These are phyloP conservation scores for Vitis hybrid DNA, from an alignment of 177 flowering plant genomes.

Conservation along the genomic window DNA sequence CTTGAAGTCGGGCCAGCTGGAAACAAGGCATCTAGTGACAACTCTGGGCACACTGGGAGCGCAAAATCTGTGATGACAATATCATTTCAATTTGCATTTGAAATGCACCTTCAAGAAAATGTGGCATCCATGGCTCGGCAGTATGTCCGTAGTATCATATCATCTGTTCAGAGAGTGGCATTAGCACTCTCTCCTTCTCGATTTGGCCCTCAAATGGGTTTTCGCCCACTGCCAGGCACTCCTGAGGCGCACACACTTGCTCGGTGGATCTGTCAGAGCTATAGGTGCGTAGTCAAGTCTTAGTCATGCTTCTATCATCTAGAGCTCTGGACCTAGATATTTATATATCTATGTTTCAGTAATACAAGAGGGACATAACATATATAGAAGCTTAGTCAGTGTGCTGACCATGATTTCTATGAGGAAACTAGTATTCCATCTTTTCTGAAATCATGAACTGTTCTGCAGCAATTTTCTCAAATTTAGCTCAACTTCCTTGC, in stretches of 20 bases:
- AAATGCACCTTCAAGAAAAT: slow-evolving; percentile 48
- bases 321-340: not conserved
- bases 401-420: too few species aligned
- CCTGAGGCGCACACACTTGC: slow-evolving; percentile 56
- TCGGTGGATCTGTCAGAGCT: slow-evolving; percentile 41
- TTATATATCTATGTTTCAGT: too few species aligned
- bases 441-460: too few species aligned
- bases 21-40: slow-evolving; percentile 26
- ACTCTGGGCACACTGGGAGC: slow-evolving; percentile 16
- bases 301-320: not conserved
- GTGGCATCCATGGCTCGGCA: slow-evolving; percentile 59
- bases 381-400: too few species aligned
- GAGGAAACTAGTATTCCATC: too few species aligned
- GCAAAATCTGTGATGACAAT: slow-evolving; percentile 54
- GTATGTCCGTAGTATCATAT: slow-evolving; percentile 47
- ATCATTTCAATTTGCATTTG: slow-evolving; percentile 56
- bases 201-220: slow-evolving; percentile 25
- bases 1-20: slow-evolving; percentile 49
- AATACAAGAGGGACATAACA: too few species aligned
- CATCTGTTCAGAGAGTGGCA: slow-evolving; percentile 58
- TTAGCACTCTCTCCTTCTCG: slow-evolving; percentile 47
- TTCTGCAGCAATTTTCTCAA: too few species aligned
- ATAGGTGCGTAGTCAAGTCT: slow-evolving; percentile 28
- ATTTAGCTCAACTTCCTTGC: too few species aligned
- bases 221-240: slow-evolving; percentile 30